Base-by-base conservation (phyloP, 176 grass and related monocot genomes). In the Calamus simplicifolius region DNA sequence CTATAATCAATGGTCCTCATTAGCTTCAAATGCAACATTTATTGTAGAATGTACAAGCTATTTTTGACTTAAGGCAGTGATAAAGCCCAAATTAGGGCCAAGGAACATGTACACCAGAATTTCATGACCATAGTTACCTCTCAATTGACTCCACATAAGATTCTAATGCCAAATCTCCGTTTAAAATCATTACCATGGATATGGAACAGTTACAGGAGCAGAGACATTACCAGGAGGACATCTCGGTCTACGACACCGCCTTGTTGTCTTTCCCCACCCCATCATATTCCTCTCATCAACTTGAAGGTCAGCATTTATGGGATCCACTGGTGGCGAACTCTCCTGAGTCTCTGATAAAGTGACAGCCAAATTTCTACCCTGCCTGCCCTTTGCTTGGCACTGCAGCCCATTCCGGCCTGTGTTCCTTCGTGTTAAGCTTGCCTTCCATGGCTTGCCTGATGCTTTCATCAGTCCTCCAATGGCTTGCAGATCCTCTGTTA, bases 181-280 rank as follows among this genome's bases (percentile, higher is more conserved):
- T 25, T 55, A 12, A 19, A 19, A 55, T 19, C 53, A 55, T 21
- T 3, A 55, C 15, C 8, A 7, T 19, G 21, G 16, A 55, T 8
- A 21, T 19, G 53, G 53, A 19, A 55, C 21, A 51, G 73, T 66
- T 4, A 63, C 51, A 59, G 76, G 61, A 21, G 75, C 48, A 10
- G 75, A 59, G 68, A 58, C 71, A 64, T 67, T 80, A 26, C 71
- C 79, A 25, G 62, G 57, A 0, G 74, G 71, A n/a, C 84, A 82
- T 68, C 93, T 91, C 14, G 73, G 68, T 64, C 84, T 85, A 15
- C 87, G 75, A 55, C 84, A 85, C 62, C 93, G 85, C 52, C 87
- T 82, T 7, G 87, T 97, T 5, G 87, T 91, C 74, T 83, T 71
- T 52, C 87, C 93, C 93, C 93, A 97, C 5, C 78, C 81, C 27